Conservation (phyloP, 192 early-diverging fungal species). For the Linnemannia zychae region DNA sequence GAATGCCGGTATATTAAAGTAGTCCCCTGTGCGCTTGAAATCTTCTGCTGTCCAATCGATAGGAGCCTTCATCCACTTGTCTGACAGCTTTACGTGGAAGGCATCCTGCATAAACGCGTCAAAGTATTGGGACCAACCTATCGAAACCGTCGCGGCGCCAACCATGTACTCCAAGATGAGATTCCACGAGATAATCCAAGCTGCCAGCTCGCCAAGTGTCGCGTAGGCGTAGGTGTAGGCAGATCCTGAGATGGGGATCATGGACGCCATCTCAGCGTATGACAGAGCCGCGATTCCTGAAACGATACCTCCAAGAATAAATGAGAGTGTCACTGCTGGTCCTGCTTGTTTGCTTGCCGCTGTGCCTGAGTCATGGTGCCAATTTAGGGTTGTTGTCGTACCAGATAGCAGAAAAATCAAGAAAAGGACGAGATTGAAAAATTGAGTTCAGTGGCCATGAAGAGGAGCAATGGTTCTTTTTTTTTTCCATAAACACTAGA, state of each 20-base stretch:
- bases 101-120: slow-evolving; percentile 76
- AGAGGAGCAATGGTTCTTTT: too few relatives aligned
- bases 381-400: not conserved
- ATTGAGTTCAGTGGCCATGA: not conserved
- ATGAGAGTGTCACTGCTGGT: slow-evolving; percentile 86
- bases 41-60: slow-evolving; percentile 65
- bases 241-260: slow-evolving; percentile 89
- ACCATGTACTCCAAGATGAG: slow-evolving; percentile 91
- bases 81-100: slow-evolving; percentile 64
- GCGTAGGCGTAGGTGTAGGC: slow-evolving; percentile 91
- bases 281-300: slow-evolving; percentile 83
- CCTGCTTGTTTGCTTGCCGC: slow-evolving; percentile 86
- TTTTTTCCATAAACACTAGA: too few relatives aligned
- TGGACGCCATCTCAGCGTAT: slow-evolving; percentile 89
- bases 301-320: slow-evolving; percentile 82
- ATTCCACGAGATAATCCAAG: slow-evolving; percentile 95
- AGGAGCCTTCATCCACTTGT: slow-evolving; percentile 76
- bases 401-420: not conserved
- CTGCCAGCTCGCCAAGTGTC: slow-evolving; percentile 88
- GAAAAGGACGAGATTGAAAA: not conserved
- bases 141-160: slow-evolving; percentile 84
- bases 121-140: slow-evolving; percentile 89
- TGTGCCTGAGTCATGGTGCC: slow-evolving; percentile 57
- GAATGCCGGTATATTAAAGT: slow-evolving; percentile 85
- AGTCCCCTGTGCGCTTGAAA: slow-evolving; percentile 58